Evolutionary conservation across 139 green algal genomes (phyloP).

Genomic region (Chlorella sp.): DNA sequence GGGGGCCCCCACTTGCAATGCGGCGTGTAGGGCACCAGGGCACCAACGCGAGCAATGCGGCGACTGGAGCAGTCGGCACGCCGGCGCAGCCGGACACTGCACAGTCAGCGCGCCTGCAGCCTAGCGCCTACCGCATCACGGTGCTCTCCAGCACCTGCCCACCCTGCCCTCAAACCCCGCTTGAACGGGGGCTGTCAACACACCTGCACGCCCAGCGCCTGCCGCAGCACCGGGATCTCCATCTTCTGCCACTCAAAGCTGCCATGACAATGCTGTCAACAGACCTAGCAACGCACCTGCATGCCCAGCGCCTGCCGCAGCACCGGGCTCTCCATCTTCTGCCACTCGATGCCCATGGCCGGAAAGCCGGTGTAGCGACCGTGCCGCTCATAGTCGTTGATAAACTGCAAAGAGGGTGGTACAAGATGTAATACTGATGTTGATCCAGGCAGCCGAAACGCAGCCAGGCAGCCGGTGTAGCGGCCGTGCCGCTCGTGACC

Average conservation of each 20-base stretch:
- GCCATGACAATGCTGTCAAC: neutral
- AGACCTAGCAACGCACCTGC: neutral
- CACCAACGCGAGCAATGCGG: neutral
- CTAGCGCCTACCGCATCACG: conserved; percentile 36
- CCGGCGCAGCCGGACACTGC: neutral
- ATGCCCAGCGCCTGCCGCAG: conserved; percentile 58
- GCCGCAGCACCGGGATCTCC: conserved; percentile 65
- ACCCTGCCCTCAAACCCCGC: conserved; percentile 9
- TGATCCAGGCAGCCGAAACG: too few species aligned
- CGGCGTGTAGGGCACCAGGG: neutral
- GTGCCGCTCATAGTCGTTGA: conserved; percentile 68
- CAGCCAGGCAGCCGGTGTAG: conserved; percentile 87
- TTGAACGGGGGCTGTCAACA: neutral
- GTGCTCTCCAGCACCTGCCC: conserved; percentile 71
- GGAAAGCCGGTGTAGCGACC: conserved; percentile 82
- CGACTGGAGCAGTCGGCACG: neutral
- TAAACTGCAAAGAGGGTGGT: neutral
- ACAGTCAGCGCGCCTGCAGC: conserved; percentile 26
- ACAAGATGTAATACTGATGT: too few species aligned
- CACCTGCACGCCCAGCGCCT: conserved; percentile 46
- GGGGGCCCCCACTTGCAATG: neutral
- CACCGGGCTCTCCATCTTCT: conserved; percentile 74
- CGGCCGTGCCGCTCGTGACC: conserved; percentile 65
- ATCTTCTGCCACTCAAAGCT: conserved; percentile 76
- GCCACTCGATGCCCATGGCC: conserved; percentile 69